Evolutionary conservation across 2,329 filamentous ascomycete genomes (phyloP), one percentile per base, ranked within the genome.

Genomic region (Mollisiaceae sp.): DNA sequence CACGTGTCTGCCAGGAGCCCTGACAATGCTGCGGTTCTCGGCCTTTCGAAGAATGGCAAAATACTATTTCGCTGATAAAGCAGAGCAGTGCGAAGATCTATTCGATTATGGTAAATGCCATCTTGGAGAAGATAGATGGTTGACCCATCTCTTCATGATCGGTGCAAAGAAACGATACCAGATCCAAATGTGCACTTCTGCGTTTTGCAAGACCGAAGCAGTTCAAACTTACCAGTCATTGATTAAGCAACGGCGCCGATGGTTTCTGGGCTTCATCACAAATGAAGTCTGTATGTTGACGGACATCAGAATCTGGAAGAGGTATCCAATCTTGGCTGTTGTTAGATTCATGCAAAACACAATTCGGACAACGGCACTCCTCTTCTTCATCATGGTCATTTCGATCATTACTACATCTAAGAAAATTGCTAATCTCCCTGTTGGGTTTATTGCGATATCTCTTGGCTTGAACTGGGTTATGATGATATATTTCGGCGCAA

Each of bases 241-340:
- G 56, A 84, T 97, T 77, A 97, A 98, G 82, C 95, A 99, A 81
- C 89, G 95, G 66, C 90, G 94, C 63, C 87, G 95, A 75, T 99
- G 95, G 95, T 98, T 98, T 77, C 83, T 98, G 52, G 94, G 94
- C 36, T 97, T 97, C 79, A 94, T 98, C 80, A 97, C 94, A 18
- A 99, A 99, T 78, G 94, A 98, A 78, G 94, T 93, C 8, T 97
- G 94, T 80, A 97, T 98, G 95, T 82, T 99, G 80, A 98, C 95
- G 1, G 94, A 98, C 79, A 88, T 91, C 78, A 88, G 95, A 65
- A 83, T 98, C 35, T 98, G 94, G 94, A 91, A 86, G 77, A 87
- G 92, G 60, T 98, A 98, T 78, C 93, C 95, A 0, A 84, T 97
- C 60, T 84, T 99, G 52, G 89, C 94, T 59, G 74, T 96, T 43